Evolutionary conservation across 345 rosid genomes (phyloP), one percentile per base, ranked within the genome.

Genomic region (Turnera subulata): DNA sequence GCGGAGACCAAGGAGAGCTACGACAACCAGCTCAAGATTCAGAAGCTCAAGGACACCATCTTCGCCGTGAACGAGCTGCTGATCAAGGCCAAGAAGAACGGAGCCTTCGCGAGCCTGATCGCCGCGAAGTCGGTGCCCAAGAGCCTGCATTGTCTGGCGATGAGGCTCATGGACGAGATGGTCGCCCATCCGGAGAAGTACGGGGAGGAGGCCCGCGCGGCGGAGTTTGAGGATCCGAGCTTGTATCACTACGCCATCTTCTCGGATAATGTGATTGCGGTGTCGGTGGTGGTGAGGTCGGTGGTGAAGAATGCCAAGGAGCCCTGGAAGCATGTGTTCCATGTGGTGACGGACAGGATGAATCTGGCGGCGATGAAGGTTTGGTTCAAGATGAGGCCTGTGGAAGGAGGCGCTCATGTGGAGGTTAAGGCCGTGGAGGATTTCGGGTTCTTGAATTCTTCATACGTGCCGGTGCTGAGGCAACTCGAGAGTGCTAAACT

Each of bases 381-480:
- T 6, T 91, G 98, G 98, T 91, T 88, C 66, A 70, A 71, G 80
- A 91, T 91, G 98, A 82, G 86, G 73, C 89, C 94, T 37, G 82
- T 83, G 52, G 82, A 85, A 29, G 96, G 95, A 35, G 73, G 73
- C 2, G 89, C 89, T 0, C 80, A 73, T 52, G 72, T 91, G 58
- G 98, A 88, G 76, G 81, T 91, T 62, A 85, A 86, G 68, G 80
- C 84, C 0, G 76, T 85, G 63, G 91, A 86, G 66, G 96, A 91
- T 53, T 86, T 69, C 58, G 51, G 68, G 12, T 86, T 85, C 64
- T 68, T 86, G 76, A 88, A 80, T 67, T 66, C 85, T 7, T 86
- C 90, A 0, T 84, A 82, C 23, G 89, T 82, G 49, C 98, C 98
- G 0, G 81, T 85, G 18, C 53, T 91, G 78, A 82, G 65, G 79